Evolutionary conservation across 805 yeast species (phyloP), one percentile per base, ranked within the genome.

Genomic region (Zygosaccharomyces rouxii): DNA sequence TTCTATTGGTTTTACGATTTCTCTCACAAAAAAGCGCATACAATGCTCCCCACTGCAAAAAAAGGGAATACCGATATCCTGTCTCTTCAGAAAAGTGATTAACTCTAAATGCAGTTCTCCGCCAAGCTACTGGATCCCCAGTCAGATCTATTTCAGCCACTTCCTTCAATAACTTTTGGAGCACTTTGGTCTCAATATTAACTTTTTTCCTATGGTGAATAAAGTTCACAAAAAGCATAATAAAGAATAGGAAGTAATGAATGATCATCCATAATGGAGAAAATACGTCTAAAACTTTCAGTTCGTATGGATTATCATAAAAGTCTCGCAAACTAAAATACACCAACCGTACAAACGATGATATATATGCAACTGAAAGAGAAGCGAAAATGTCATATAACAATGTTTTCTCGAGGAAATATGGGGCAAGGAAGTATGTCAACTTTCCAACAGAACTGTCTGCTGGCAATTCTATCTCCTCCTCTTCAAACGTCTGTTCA

Each of bases 21-120:
- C 35, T 28, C 35, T 40, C 35, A 40, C 44, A 28, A 40, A 40
- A 40, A 28, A 5, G 19, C 44, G 3, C 11, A 35, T 40, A 18
- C 44, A 40, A n/a, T 40, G 44, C 23, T 40, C 33, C 44, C 35
- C 44, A 19, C 35, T 26, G 23, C 26, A 40, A 3, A 40, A 40
- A 28, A 18, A 13, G 18, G 14, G 21, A 28, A 7, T 30, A 28
- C 21, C 16, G 35, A 26, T 5, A 5, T 26, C 6, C 14, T 40
- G 13, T 9, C 16, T 19, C 35, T 7, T 10, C n/a, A 28, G 16
- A 40, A 21, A 7, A 40, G n/a, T 21, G 35, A 18, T 40, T 26
- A 18, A 40, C 25, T 14, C 44, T 40, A 35, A 40, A 40, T 19
- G 44, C 44, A 40, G 26, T 28, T 40, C 35, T 40, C 22, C 35